A percentile compares a stretch with the other conserved stretches of the same genome.
phyloP scores from a whole-genome alignment of 768 basidiomycete genomes.

The Paxillus ammoniavirescens region DNA sequence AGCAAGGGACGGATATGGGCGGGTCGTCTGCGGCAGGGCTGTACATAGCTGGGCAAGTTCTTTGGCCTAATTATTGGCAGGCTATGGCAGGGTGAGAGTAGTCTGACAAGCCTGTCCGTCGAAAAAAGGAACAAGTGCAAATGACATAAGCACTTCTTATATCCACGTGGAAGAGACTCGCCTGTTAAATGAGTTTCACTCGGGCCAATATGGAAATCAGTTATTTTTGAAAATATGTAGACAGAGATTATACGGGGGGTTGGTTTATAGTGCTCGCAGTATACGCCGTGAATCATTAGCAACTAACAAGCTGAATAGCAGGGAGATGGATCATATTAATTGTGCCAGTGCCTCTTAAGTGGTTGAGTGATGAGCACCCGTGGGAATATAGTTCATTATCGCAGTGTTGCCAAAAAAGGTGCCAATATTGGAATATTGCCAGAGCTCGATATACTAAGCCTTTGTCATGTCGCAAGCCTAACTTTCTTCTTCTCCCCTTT shows the following conservation, averaged over 20 bases:
- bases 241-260: too few relatives aligned
- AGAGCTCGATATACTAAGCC: conserved; percentile 38
- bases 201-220: too few relatives aligned
- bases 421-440: conserved; percentile 39
- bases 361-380: conserved; percentile 12
- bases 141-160: background rate
- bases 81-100: background rate
- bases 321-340: conserved; percentile 5
- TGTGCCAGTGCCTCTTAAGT: conserved; percentile 9
- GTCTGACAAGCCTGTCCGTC: background rate
- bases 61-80: too few relatives aligned
- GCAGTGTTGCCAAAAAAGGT: conserved; percentile 34
- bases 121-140: background rate
- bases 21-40: too few relatives aligned
- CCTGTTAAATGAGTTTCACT: too few relatives aligned
- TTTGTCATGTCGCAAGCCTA: conserved; percentile 37
- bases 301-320: background rate
- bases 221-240: background rate
- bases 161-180: background rate
- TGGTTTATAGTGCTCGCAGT: too few relatives aligned
- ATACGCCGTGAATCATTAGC: too few relatives aligned
- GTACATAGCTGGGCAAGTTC: too few relatives aligned
- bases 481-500: conserved; percentile 30
- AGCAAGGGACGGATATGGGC: too few relatives aligned
- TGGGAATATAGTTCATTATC: conserved; percentile 30